phyloP scores from a whole-genome alignment of 2,329 filamentous ascomycete species.

The Cytospora piceae region DNA sequence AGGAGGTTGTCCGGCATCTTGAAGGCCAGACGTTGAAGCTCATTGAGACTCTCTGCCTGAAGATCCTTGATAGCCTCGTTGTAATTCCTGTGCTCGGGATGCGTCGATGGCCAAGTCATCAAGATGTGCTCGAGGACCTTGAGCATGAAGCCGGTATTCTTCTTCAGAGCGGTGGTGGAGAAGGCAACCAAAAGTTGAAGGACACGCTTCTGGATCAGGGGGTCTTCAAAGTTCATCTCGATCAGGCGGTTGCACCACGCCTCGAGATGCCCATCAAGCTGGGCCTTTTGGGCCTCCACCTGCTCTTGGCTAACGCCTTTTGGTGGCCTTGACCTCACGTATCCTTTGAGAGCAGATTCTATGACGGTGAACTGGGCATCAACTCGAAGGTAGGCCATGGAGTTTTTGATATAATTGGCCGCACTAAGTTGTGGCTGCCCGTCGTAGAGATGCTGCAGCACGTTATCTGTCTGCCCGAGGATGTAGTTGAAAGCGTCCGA shows the following conservation, averaged over 20 bases:
- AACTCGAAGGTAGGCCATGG: slow-evolving; percentile 73
- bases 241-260: slow-evolving; percentile 75
- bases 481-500: slow-evolving; percentile 88
- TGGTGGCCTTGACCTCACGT: slow-evolving; percentile 70
- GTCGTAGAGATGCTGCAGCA: slow-evolving; percentile 76
- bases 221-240: slow-evolving; percentile 77
- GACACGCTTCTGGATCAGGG: slow-evolving; percentile 78
- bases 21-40: slow-evolving; percentile 84
- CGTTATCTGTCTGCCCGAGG: slow-evolving; percentile 74
- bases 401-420: slow-evolving; percentile 68
- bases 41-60: slow-evolving; percentile 80
- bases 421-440: slow-evolving; percentile 68
- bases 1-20: slow-evolving; percentile 91
- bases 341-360: slow-evolving; percentile 86
- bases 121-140: slow-evolving; percentile 91
- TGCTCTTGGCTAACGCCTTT: slow-evolving; percentile 23
- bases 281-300: slow-evolving; percentile 53
- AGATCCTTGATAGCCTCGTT: slow-evolving; percentile 90
- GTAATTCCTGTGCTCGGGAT: slow-evolving; percentile 72
- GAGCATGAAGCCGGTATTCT: slow-evolving; percentile 79
- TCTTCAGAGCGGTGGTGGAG: slow-evolving; percentile 78
- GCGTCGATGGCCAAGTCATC: slow-evolving; percentile 75
- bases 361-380: slow-evolving; percentile 91
- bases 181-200: slow-evolving; percentile 84
- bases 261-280: slow-evolving; percentile 67